Evolutionary conservation across 495 filamentous ascomycete species (phyloP), one percentile per base, ranked within the genome.

Genomic region (Physcia stellaris): DNA sequence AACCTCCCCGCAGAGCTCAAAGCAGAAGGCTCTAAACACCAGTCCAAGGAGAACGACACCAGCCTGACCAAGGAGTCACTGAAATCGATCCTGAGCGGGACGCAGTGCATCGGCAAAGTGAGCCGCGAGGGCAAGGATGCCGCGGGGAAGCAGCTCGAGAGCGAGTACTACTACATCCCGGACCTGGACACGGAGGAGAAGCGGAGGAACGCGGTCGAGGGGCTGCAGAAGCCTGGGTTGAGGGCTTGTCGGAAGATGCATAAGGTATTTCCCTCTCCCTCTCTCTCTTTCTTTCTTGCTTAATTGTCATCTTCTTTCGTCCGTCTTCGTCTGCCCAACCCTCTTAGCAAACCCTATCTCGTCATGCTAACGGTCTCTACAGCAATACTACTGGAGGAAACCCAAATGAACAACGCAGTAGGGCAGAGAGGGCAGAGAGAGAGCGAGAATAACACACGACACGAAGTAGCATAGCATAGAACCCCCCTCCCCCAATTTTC

Each of bases 371-470:
- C n/a, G 21, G 31, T 28, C 37, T 15, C 12, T 23, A 32, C 39
- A 93, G 85, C 84, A 90, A 93, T 90, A 93, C 57, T 93, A 79
- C 63, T 93, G 85, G 85, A 83, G 81, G 53, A 79, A 81, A 50
- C 84, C 84, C 26, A 78, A 78, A 21, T 47, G n/a, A n/a, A n/a
- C n/a, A n/a, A n/a, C n/a, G n/a, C n/a, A n/a, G n/a, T n/a, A n/a
- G n/a, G n/a, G n/a, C n/a, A n/a, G n/a, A n/a, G n/a, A n/a, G n/a
- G n/a, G n/a, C n/a, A n/a, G n/a, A n/a, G n/a, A n/a, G n/a, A n/a
- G n/a, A n/a, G n/a, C n/a, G n/a, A n/a, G n/a, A n/a, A n/a, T n/a
- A n/a, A n/a, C n/a, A n/a, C n/a, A n/a, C n/a, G n/a, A n/a, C n/a
- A n/a, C n/a, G n/a, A n/a, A n/a, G n/a, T n/a, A n/a, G n/a, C n/a